Evolutionary conservation across 176 grass and related monocot species (phyloP), one percentile per base, ranked within the genome.

Genomic region (Puya raimondii): DNA sequence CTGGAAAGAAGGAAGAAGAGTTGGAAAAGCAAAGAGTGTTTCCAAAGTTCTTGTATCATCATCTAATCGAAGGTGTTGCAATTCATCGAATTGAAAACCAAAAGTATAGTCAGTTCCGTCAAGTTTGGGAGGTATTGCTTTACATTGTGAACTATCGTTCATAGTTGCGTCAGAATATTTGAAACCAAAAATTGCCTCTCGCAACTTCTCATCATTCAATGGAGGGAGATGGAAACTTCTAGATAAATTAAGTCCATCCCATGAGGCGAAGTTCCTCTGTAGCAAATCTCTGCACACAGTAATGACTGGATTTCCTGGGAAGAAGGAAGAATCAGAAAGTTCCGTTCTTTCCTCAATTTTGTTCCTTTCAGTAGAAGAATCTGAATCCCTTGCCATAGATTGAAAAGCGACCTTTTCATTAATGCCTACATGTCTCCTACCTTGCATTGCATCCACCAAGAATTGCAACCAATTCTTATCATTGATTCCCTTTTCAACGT

Each of bases 181-280:
- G 59, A 72, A 74, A 78, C 74, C 77, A 87, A 89, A 96, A 70
- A 90, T 80, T 74, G 84, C 71, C 68, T 80, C 79, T 51, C 86
- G 68, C 72, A 96, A 84, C 16, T 69, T 77, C 57, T 86, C 87
- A 76, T 96, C 89, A 85, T 92, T 87, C 68, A 96, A 13, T 66
- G 84, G 86, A 76, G 89, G 86, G 69, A 96, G 87, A 83, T 77
- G 58, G 72, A 79, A 92, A 83, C 72, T 85, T 78, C 71, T 80
- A 61, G 93, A 92, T 65, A 96, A 79, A 73, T 96, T 96, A 77
- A 96, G 67, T 73, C 87, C 84, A 77, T 69, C 65, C 93, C 93
- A 89, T 66, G 65, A 89, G 63, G 70, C 71, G 47, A 23, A 64
- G 57, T 87, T 87, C 52, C 68, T 85, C 70, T 59, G 63, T 52